A percentile compares a stretch with the other conserved stretches of the same genome.
phyloP scores from a whole-genome alignment of 352 stramenopile genomes.

The Phytophthora tubulina region DNA sequence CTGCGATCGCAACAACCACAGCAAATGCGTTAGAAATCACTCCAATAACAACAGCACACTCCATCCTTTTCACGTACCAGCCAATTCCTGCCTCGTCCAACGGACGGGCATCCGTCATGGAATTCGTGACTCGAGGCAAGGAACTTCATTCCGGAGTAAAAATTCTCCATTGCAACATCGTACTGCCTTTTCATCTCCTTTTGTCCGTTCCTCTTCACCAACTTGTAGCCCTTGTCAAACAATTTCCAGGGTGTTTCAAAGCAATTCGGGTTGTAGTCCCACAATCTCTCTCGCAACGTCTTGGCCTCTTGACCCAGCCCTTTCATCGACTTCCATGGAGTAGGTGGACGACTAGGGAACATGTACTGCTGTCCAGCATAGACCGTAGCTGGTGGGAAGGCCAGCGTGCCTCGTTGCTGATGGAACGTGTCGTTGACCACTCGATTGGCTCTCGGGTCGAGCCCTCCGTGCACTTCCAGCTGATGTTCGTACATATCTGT shows the following conservation, averaged over 20 bases:
- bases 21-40: constrained; percentile 7
- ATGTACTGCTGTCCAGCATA: constrained; percentile 62
- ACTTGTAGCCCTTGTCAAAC: constrained; percentile 55
- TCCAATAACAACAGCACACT: constrained; percentile 3
- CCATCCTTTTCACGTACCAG: constrained; percentile 40
- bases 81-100: constrained; percentile 64
- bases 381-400: constrained; percentile 62
- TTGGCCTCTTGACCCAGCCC: constrained; percentile 53
- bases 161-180: constrained; percentile 65
- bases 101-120: constrained; percentile 43
- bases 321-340: constrained; percentile 55
- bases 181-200: constrained; percentile 62
- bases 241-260: constrained; percentile 28
- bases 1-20: constrained; percentile 28
- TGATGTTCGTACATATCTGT: constrained; percentile 70
- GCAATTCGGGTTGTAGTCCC: constrained; percentile 16
- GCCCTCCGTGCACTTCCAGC: constrained; percentile 51
- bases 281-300: constrained; percentile 36
- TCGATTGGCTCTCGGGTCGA: constrained; percentile 49
- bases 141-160: constrained; percentile 62
- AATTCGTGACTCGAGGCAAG: constrained; percentile 32
- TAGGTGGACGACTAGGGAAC: constrained; percentile 41
- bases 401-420: constrained; percentile 39
- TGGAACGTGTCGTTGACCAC: constrained; percentile 50
- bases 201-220: constrained; percentile 49